Conservation (phyloP, 768 basidiomycete species). For the Suillus occidentalis region DNA sequence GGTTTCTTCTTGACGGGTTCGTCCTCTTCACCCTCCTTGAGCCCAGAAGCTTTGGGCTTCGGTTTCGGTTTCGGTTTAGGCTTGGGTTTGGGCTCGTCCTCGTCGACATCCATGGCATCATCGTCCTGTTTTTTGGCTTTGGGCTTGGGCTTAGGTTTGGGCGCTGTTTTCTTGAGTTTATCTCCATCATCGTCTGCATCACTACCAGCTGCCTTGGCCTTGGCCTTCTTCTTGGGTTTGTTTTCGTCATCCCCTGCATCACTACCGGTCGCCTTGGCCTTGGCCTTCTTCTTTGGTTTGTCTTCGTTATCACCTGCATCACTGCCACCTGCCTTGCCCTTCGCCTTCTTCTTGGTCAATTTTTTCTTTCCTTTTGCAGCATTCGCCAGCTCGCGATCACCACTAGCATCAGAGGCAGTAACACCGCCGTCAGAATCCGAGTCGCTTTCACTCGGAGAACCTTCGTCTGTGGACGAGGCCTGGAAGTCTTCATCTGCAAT, state of each 20-base stretch:
- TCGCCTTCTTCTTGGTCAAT: constrained; percentile 43
- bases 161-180: constrained; percentile 46
- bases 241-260: constrained; percentile 38
- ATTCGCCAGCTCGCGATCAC: constrained; percentile 64
- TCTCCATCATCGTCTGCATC: constrained; percentile 38
- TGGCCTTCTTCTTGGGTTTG: constrained; percentile 48
- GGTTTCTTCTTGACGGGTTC: constrained; percentile 77
- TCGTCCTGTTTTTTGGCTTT: constrained; percentile 42
- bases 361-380: constrained; percentile 36
- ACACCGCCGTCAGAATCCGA: constrained; percentile 62
- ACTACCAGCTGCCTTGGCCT: constrained; percentile 30
- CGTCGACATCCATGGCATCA: constrained; percentile 50
- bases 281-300: constrained; percentile 47
- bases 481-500: constrained; percentile 84
- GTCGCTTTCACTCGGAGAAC: constrained; percentile 82
- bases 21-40: constrained; percentile 37
- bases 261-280: constrained; percentile 30
- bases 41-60: constrained; percentile 37
- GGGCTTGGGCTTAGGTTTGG: constrained; percentile 44
- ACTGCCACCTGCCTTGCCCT: constrained; percentile 43
- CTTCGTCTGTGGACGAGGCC: constrained; percentile 79
- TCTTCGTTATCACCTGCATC: constrained; percentile 41
- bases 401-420: constrained; percentile 84
- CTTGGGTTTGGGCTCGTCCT: constrained; percentile 36
- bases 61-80: constrained; percentile 43